phyloP scores from a whole-genome alignment of 768 basidiomycete species.

The Boletus coccyginus region DNA sequence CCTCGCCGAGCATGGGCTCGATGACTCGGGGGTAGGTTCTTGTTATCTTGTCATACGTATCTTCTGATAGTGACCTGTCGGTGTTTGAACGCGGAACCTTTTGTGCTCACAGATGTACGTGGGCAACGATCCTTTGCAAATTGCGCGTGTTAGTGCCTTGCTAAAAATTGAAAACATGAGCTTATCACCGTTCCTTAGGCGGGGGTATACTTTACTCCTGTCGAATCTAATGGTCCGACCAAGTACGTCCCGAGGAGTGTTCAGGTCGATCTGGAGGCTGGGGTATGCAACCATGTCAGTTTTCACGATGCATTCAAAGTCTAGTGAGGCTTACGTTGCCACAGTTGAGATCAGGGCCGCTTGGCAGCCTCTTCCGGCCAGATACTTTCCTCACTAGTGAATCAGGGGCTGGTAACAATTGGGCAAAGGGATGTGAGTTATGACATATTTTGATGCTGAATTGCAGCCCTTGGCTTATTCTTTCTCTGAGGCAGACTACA shows the following conservation, averaged over 20 bases:
- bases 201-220: slow-evolving; percentile 79
- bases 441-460: slow-evolving; percentile 10
- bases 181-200: slow-evolving; percentile 41
- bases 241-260: slow-evolving; percentile 91
- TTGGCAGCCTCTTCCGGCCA: slow-evolving; percentile 80
- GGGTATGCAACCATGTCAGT: slow-evolving; percentile 76
- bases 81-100: slow-evolving; percentile 8
- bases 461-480: slow-evolving; percentile 16
- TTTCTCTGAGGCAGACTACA: slow-evolving; percentile 58
- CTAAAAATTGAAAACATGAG: not conserved
- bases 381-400: slow-evolving; percentile 75
- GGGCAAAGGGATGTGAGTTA: slow-evolving; percentile 88
- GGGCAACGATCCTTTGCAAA: slow-evolving; percentile 72
- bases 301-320: not conserved
- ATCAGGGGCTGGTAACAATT: slow-evolving; percentile 83
- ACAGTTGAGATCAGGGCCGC: slow-evolving; percentile 63
- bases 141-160: slow-evolving; percentile 57
- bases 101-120: slow-evolving; percentile 50
- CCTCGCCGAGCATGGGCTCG: slow-evolving; percentile 81
- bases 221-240: slow-evolving; percentile 46
- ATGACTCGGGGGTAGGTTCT: slow-evolving; percentile 56
- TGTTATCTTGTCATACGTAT: slow-evolving; percentile 4
- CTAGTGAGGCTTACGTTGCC: slow-evolving; percentile 1
- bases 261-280: slow-evolving; percentile 86
- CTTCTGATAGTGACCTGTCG: slow-evolving; percentile 16